A percentile compares a stretch with the other conserved stretches of the same genome.
phyloP scores from a whole-genome alignment of 164 flowering plant species.

The Malania oleifera region DNA sequence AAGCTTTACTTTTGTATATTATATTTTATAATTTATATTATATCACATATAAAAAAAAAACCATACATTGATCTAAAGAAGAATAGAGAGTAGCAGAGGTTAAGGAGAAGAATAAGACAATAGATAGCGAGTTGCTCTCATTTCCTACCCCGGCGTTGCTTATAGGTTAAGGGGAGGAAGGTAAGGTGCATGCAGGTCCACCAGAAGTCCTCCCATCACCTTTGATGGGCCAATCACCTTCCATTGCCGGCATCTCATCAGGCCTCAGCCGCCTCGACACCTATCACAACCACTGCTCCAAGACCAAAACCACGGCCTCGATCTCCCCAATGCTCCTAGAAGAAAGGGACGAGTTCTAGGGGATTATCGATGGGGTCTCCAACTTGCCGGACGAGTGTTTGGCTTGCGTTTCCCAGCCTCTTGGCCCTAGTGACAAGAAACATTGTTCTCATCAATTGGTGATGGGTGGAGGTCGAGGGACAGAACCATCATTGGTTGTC shows the following conservation, averaged over 20 bases:
- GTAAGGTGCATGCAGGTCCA: neutral
- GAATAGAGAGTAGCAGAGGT: too few species aligned
- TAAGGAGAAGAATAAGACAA: neutral
- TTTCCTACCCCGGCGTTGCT: neutral
- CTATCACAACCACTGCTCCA: slow-evolving; percentile 17
- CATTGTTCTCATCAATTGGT: slow-evolving; percentile 45
- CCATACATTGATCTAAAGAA: too few species aligned
- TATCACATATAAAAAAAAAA: too few species aligned
- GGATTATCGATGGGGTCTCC: neutral
- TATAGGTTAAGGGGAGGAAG: neutral
- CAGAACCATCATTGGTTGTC: slow-evolving; percentile 54
- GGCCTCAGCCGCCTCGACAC: slow-evolving; percentile 25
- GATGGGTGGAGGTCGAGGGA: slow-evolving; percentile 47
- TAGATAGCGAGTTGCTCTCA: neutral
- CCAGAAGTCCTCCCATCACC: neutral
- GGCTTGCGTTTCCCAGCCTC: slow-evolving; percentile 46
- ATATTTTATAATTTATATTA: too few species aligned
- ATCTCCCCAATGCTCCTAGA: slow-evolving; percentile 18
- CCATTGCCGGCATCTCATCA: slow-evolving; percentile 25
- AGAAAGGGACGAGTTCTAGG: neutral
- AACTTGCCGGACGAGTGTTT: slow-evolving; percentile 50
- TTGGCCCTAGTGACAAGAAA: slow-evolving; percentile 41
- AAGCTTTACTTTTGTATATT: too few species aligned
- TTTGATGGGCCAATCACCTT: slow-evolving; percentile 59
- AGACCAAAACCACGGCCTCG: slow-evolving; percentile 21